Evolutionary conservation across 169 alveolate species (phyloP).

Genomic region (Plasmodium inui): DNA sequence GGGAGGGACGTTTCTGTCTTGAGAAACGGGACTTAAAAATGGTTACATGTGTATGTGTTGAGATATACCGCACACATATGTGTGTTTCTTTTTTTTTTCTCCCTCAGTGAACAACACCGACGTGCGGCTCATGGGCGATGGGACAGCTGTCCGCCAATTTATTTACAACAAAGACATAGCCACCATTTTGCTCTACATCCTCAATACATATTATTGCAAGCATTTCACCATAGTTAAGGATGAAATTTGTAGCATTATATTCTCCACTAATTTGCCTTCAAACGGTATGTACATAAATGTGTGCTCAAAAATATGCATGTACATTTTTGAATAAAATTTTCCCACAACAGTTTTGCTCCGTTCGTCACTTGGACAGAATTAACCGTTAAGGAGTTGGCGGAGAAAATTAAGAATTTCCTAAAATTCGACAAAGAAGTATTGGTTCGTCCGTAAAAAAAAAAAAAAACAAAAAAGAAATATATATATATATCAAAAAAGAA

Average conservation of each 20-base stretch:
- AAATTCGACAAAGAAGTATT: conserved; percentile 53
- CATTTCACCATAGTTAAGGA: conserved; percentile 64
- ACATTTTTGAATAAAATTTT: background rate
- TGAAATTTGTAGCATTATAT: conserved; percentile 54
- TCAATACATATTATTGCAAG: conserved; percentile 43
- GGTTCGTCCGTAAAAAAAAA: conserved; percentile 15
- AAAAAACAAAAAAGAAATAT: background rate
- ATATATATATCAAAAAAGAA: background rate
- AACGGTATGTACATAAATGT: conserved; percentile 19
- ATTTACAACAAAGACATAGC: conserved; percentile 60
- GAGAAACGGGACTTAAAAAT: background rate
- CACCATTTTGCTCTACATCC: conserved; percentile 51
- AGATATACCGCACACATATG: background rate
- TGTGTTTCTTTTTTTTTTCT: background rate
- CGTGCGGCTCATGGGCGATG: conserved; percentile 61
- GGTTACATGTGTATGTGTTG: background rate
- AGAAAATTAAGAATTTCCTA: conserved; percentile 49
- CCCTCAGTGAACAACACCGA: conserved; percentile 30
- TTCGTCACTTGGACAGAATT: conserved; percentile 29
- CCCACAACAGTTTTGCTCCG: background rate
- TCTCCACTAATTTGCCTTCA: conserved; percentile 70
- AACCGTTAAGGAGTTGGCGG: conserved; percentile 48
- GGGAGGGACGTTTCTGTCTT: background rate
- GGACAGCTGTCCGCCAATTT: conserved; percentile 58
- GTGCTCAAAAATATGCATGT: background rate